Evolutionary conservation across 805 yeast genomes (phyloP).

Genomic region (Metahyphopichia silvanorum): DNA sequence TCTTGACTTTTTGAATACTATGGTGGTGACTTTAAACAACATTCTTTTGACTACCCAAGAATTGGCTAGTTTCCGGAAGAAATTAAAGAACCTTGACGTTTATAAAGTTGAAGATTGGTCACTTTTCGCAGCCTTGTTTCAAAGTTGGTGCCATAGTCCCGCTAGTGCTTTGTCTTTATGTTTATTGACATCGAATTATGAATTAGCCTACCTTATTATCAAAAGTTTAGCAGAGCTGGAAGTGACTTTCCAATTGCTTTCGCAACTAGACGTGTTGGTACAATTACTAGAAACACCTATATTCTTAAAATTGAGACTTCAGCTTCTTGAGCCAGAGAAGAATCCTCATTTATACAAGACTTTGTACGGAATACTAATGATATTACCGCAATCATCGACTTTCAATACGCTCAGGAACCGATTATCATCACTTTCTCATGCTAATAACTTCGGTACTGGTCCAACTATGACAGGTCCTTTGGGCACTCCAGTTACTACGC

Average conservation of each 20-base stretch:
- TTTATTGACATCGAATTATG: constrained; percentile 82
- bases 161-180: constrained; percentile 87
- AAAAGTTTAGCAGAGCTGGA: constrained; percentile 81
- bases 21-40: constrained; percentile 85
- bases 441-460: too few species aligned
- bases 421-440: constrained; percentile 56
- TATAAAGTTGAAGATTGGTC: constrained; percentile 56
- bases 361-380: constrained; percentile 88
- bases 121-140: constrained; percentile 73
- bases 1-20: constrained; percentile 67
- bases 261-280: constrained; percentile 85
- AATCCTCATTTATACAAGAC: constrained; percentile 82
- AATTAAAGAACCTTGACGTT: constrained; percentile 54
- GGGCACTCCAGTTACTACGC: constrained; percentile 17
- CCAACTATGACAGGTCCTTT: constrained; percentile 11
- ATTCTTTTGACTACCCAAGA: constrained; percentile 86
- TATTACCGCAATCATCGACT: constrained; percentile 90
- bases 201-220: constrained; percentile 78
- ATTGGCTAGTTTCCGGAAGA: constrained; percentile 62
- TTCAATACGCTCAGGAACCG: constrained; percentile 79
- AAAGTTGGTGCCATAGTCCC: constrained; percentile 89
- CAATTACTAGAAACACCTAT: constrained; percentile 92
- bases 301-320: constrained; percentile 80
- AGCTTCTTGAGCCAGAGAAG: constrained; percentile 81
- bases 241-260: constrained; percentile 69